Evolutionary conservation across 2,329 filamentous ascomycete species (phyloP), one percentile per base, ranked within the genome.

Genomic region (Hymenoscyphus occultus): DNA sequence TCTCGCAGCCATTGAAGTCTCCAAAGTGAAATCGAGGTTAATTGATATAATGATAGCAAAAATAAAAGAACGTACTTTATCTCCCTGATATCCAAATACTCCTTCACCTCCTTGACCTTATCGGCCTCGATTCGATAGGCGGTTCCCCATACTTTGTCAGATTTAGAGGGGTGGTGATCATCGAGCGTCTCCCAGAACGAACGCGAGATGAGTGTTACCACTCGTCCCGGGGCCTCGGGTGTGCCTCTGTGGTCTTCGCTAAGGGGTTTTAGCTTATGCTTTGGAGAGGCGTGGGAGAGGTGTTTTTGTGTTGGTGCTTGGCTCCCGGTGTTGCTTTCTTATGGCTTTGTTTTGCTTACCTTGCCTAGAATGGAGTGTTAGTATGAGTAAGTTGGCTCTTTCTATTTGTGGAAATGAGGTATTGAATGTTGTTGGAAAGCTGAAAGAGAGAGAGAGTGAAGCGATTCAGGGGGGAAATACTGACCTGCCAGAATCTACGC

Each of bases 201-300:
- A 64, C 88, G 87, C 74, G 93, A 89, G 69, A 99, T 96, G 22
- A 99, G 85, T 1, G 95, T 99, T 51, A 94, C 94, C 63, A 99
- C 95, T 64, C 95, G 88, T 1, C 95, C 95, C 0, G 95, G 95
- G 1, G 88, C 86, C 72, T 90, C 86, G 61, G 92, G 92, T 0
- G 95, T 98, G 64, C 95, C 95, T 71, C 95, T 89, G 77, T 99
- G 95, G 79, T 99, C 95, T 78, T 97, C 86, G 77, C 94, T 98
- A 74, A 57, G 51, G 39, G 56, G 19, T 40, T 64, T 51, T 66
- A 71, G 64, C 68, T 63, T 59, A 62, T 58, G 56, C 60, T 42
- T 19, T 45, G 59, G 59, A 59, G 19, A 39, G 60, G 31, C 54
- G 62, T 39, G 32, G 60, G 60, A 54, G 56, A 59, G 66, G 64